These are phyloP conservation scores for Aspergillus brasiliensis DNA, from an alignment of 2,329 filamentous ascomycete genomes.

Conservation along the genomic window DNA sequence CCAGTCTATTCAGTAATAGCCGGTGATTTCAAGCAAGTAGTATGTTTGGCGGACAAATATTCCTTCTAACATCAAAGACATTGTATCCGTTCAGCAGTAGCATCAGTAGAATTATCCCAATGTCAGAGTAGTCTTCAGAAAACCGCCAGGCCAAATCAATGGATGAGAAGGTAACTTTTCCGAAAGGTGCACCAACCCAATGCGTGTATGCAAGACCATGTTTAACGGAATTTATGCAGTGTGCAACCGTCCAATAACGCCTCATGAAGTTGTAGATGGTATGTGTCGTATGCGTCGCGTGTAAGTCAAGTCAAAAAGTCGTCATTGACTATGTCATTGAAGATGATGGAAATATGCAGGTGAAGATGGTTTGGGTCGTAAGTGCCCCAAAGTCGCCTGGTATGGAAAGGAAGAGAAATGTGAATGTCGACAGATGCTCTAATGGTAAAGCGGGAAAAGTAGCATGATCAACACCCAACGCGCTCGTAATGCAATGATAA, in stretches of 20 bases:
- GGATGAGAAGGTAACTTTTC: conserved; percentile 2
- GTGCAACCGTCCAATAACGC: conserved; percentile 7
- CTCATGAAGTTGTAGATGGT: conserved; percentile 13
- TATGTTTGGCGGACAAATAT: neutral
- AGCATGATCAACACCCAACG: conserved; percentile 14
- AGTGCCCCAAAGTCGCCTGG: conserved; percentile 10
- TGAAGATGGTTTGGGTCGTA: neutral
- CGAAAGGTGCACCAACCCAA: neutral
- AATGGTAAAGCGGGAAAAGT: conserved; percentile 3
- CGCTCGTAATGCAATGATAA: conserved; percentile 19
- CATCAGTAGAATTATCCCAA: neutral
- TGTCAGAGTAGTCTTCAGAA: neutral
- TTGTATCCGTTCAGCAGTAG: neutral
- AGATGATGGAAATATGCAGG: neutral
- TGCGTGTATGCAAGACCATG: neutral
- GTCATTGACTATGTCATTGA: conserved; percentile 2
- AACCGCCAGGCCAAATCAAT: neutral
- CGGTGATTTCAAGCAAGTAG: neutral
- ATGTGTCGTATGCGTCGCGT: conserved; percentile 10
- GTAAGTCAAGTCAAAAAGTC: conserved; percentile 5
- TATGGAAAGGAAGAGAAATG: conserved; percentile 10
- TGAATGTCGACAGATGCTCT: neutral
- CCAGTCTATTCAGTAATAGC: neutral
- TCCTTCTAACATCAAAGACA: neutral
- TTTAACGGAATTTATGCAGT: neutral